Evolutionary conservation across 306 rosid genomes (phyloP), one percentile per base, ranked within the genome.

Genomic region (Purshia tridentata): DNA sequence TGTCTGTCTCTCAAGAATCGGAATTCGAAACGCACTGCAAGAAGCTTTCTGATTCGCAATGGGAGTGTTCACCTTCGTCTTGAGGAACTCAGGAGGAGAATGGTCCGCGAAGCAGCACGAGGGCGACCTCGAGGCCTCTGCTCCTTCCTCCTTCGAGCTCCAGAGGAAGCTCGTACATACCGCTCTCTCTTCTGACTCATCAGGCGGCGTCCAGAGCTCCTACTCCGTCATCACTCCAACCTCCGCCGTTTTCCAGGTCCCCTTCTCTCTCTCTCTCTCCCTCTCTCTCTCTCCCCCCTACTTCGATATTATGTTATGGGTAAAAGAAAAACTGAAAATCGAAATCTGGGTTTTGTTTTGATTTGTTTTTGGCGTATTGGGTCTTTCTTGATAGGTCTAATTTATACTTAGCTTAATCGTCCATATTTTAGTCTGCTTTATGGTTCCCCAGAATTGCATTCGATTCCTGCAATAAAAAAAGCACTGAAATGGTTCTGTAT

Each of bases 11-110:
- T 44, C 47, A 10, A 4, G 1, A 53, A 6, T 18, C 29, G 35
- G 2, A 29, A 29, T 29, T 8, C 58, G 7, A 59, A 59, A 14
- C 35, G 65, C 65, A 8, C 44, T 16, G 11, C 6, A 13, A 37
- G 10, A n/a, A 16, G 3, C 44, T 29, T 75, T 67, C 74, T 52
- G 40, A 10, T 45, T 62, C 66, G 67, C 70, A 41, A 93, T 93
- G 98, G 98, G 98, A 86, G 92, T 88, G 0, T 89, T 86, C 86
- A 89, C 97, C 20, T 93, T 88, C 72, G 84, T 93, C 8, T 81
- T 87, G 45, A 85, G 85, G 58, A 86, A 18, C 72, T 74, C 90
- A 14, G 96, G 87, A 44, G 88, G 67, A 44, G 86, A 89, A 40
- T 93, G 97, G 98, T 72, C 74, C 41, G 98, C 86, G 0, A 93